These are phyloP conservation scores for Rubia yunnanensis DNA, from an alignment of 257 asterid genomes.

Conservation along the genomic window DNA sequence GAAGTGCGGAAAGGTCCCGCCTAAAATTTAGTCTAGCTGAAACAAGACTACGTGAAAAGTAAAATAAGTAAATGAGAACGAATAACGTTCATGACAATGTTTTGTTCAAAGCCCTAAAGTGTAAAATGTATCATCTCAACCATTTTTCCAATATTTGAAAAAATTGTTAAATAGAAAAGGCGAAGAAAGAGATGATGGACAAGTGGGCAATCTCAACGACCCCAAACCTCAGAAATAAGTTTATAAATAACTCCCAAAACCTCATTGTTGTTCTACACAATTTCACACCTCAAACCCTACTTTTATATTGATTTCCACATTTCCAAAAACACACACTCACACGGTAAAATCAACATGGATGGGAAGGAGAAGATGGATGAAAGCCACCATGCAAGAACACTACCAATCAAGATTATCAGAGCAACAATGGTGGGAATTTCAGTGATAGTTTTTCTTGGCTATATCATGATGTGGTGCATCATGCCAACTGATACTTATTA, in stretches of 20 bases:
- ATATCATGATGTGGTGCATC: conserved; percentile 93
- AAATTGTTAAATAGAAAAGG: too few species aligned
- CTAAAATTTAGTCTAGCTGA: too few species aligned
- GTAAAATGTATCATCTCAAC: too few species aligned
- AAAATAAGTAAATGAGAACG: too few species aligned
- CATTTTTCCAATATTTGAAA: too few species aligned
- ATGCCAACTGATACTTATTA: conserved; percentile 95
- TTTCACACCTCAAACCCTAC: neutral
- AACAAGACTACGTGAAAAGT: too few species aligned
- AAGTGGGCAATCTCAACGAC: neutral
- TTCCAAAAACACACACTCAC: neutral
- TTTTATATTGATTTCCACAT: neutral
- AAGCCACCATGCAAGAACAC: conserved; percentile 13
- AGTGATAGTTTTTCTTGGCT: conserved; percentile 68
- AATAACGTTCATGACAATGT: too few species aligned
- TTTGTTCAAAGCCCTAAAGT: too few species aligned
- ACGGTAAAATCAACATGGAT: neutral
- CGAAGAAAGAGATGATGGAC: neutral
- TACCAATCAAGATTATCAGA: conserved; percentile 27
- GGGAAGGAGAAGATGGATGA: neutral
- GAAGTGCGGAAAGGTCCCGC: too few species aligned
- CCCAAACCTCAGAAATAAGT: neutral
- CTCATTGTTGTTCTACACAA: neutral
- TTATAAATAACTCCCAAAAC: conserved; percentile 4
- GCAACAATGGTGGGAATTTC: conserved; percentile 47